Evolutionary conservation across 2,329 filamentous ascomycete genomes (phyloP).

Genomic region (Claviceps fusiformis): DNA sequence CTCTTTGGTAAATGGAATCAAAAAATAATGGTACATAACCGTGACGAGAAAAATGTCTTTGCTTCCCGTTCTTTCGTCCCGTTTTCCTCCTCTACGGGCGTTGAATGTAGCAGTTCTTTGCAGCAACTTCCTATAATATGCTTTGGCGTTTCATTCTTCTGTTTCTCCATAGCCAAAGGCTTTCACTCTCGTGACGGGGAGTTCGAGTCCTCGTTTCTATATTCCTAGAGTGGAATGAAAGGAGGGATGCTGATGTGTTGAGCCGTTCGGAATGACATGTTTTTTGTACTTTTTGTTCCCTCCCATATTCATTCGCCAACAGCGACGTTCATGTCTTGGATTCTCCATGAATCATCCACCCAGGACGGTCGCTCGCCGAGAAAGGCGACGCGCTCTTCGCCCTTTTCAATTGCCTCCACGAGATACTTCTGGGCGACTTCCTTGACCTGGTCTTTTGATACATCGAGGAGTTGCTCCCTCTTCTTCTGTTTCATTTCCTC

Average conservation of each 20-base stretch:
- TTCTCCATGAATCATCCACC: constrained; percentile 59
- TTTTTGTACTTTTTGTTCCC: background rate
- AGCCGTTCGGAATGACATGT: background rate
- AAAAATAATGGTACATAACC: background rate
- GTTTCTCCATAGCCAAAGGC: background rate
- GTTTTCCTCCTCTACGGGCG: background rate
- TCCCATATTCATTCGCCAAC: background rate
- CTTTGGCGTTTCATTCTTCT: background rate
- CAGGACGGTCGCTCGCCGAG: constrained; percentile 75
- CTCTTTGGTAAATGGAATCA: background rate
- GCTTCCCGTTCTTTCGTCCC: too few species aligned
- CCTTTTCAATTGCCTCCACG: constrained; percentile 48
- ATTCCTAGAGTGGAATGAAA: background rate
- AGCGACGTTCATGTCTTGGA: constrained; percentile 57
- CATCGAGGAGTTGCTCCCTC: constrained; percentile 75
- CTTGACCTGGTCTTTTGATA: constrained; percentile 66
- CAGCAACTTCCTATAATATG: background rate
- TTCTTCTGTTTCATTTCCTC: constrained; percentile 80
- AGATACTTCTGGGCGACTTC: constrained; percentile 72
- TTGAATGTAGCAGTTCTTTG: background rate
- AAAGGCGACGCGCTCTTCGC: constrained; percentile 53
- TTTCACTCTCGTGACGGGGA: background rate
- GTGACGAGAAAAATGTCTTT: background rate
- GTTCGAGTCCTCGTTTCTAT: background rate
- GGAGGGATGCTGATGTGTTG: too few species aligned